Conservation (phyloP, 2,329 filamentous ascomycete genomes). For the Cryphonectria radicalis region DNA sequence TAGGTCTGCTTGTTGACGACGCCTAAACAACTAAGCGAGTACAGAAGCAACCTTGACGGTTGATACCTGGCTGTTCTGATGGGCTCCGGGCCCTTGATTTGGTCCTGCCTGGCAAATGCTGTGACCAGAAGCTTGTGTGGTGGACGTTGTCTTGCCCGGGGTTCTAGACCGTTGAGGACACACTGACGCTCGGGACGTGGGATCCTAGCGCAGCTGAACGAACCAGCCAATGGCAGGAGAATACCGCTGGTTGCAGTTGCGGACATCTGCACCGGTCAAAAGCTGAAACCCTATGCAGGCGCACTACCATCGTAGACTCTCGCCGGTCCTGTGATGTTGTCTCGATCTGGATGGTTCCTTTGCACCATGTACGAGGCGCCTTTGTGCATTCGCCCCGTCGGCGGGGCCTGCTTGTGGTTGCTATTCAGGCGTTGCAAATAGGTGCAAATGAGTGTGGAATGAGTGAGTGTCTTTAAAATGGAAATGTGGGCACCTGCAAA, state of each 20-base stretch:
- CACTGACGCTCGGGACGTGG: not conserved
- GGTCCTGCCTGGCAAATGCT: not conserved
- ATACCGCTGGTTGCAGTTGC: not conserved
- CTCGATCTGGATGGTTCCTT: not conserved
- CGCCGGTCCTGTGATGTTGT: not conserved
- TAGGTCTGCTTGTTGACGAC: slow-evolving; percentile 1
- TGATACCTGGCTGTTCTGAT: not conserved
- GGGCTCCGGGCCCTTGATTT: not conserved
- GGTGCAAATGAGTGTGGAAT: not conserved
- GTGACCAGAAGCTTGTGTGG: not conserved
- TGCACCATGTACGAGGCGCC: not conserved
- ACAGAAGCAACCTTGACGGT: not conserved
- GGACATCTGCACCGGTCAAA: not conserved
- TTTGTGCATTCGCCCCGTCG: not conserved
- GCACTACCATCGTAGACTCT: not conserved
- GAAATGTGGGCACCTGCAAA: not conserved
- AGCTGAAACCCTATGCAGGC: not conserved
- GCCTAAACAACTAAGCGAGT: not conserved
- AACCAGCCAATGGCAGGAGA: slow-evolving; percentile 3
- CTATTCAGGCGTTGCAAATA: not conserved
- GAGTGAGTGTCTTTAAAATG: not conserved
- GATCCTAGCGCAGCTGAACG: not conserved
- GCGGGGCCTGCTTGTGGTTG: not conserved
- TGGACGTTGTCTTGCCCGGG: not conserved
- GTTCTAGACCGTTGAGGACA: slow-evolving; percentile 5